Evolutionary conservation across 345 rosid genomes (phyloP), one percentile per base, ranked within the genome.

Genomic region (Angophora floribunda): DNA sequence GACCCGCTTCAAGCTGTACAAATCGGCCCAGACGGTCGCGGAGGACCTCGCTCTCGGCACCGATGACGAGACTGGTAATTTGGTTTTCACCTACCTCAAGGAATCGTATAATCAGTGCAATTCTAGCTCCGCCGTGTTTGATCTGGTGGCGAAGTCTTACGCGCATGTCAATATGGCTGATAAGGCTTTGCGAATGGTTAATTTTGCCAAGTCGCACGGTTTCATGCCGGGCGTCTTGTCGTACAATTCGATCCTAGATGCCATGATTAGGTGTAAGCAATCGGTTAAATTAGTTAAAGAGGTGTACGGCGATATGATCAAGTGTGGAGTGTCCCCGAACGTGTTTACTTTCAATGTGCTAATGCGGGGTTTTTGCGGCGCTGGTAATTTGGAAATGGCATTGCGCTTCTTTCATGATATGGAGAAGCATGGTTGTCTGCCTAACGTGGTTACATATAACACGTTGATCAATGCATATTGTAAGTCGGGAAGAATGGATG

Each of bases 161-260:
- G 94, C 98, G 49, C 91, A 91, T 67, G 53, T 97, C 89, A 90
- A 91, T 85, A 88, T 96, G 87, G 90, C 94, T 36, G 96, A 94
- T 87, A 93, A 96, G 91, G 98, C 97, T 88, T 49, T 93, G 86
- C 91, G 91, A 51, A 89, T 97, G 51, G 91, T 97, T 28, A 90
- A 88, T 91, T 90, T 93, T 45, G 98, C 98, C 30, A 94, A 95
- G 86, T 51, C 85, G 41, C 91, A 94, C 89, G 99, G 98, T 61
- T 95, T 95, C 49, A 95, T 97, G 98, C 99, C 98, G 50, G 99
- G 99, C n/a, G 95, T 95, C 59, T 92, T 97, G 87, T 94, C 98
- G 4, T 97, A 97, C 87, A 97, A 97, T 90, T 96, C 99, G 16
- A 90, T 97, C 17, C 87, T 97, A 82, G 99, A 97, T 90, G 94